Evolutionary conservation across 1,284 basidiomycete genomes (phyloP).

Genomic region (Cryptococcus jaspeensis): DNA sequence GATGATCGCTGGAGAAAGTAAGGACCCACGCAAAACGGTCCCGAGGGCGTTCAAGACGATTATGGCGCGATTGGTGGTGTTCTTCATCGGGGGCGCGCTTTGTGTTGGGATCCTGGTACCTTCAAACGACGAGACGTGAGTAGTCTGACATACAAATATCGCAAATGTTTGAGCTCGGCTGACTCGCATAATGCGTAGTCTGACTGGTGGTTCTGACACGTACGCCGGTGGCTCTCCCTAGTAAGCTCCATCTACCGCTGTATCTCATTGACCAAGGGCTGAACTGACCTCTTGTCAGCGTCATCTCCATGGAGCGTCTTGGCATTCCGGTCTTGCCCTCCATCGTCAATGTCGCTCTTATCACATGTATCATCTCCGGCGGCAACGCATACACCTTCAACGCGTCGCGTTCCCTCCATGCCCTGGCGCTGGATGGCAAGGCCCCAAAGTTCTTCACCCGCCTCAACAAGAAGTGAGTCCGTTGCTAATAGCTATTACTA

Average conservation of each 20-base stretch:
- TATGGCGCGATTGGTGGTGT: constrained; percentile 34
- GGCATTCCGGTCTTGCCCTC: constrained; percentile 42
- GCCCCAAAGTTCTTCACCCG: constrained; percentile 32
- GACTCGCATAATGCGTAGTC: background rate
- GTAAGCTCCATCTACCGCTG: constrained; percentile 5
- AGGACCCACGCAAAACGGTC: constrained; percentile 24
- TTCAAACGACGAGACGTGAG: constrained; percentile 9
- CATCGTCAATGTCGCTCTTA: constrained; percentile 44
- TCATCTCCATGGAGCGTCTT: constrained; percentile 47
- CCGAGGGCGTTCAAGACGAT: constrained; percentile 36
- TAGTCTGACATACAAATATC: background rate
- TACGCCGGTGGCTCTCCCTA: constrained; percentile 27
- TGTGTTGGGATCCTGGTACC: constrained; percentile 28
- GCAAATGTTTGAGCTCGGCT: background rate
- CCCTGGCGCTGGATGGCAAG: constrained; percentile 33
- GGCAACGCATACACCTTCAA: constrained; percentile 38
- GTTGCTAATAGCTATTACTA: background rate
- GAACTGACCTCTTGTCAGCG: constrained; percentile 18
- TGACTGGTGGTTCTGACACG: constrained; percentile 13
- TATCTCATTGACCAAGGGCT: constrained; percentile 20
- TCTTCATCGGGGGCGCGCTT: constrained; percentile 34
- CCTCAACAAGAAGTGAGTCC: constrained; percentile 29
- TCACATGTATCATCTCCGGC: constrained; percentile 46
- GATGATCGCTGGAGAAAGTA: constrained; percentile 24
- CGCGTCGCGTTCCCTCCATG: constrained; percentile 35